These are phyloP conservation scores for Melaleuca quinquenervia DNA, from an alignment of 345 rosid genomes.

Conservation along the genomic window DNA sequence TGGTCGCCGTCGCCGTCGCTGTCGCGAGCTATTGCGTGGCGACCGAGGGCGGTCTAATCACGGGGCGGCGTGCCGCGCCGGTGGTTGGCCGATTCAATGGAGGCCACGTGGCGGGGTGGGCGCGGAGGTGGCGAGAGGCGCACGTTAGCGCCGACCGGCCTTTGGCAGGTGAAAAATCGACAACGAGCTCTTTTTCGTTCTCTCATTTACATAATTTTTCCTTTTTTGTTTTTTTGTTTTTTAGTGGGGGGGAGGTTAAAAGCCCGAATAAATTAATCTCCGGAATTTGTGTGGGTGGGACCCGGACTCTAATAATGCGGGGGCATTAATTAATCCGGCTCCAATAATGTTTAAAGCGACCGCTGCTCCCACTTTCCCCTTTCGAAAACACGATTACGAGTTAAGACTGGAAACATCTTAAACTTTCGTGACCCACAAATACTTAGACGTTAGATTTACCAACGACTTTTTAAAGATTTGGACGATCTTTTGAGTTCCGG, in stretches of 20 bases:
- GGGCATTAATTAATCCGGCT: neutral
- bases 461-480: neutral
- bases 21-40: neutral
- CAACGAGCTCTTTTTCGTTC: neutral
- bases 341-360: neutral
- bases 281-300: neutral
- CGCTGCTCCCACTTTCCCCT: neutral
- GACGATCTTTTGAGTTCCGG: neutral
- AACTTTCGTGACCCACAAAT: neutral
- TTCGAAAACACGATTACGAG: neutral
- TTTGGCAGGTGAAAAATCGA: neutral
- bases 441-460: neutral
- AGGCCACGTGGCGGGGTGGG: neutral
- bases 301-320: neutral
- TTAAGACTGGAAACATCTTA: neutral
- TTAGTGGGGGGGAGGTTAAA: neutral
- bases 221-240: neutral
- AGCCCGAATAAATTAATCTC: neutral
- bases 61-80: slow-evolving; percentile 6
- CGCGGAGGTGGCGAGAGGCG: neutral
- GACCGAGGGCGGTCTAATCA: neutral
- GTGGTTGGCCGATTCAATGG: neutral
- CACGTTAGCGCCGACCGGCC: neutral
- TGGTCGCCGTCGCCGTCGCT: neutral
- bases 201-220: fast-evolving